Base-by-base conservation (phyloP, 768 basidiomycete species). In the Panus rudis region DNA sequence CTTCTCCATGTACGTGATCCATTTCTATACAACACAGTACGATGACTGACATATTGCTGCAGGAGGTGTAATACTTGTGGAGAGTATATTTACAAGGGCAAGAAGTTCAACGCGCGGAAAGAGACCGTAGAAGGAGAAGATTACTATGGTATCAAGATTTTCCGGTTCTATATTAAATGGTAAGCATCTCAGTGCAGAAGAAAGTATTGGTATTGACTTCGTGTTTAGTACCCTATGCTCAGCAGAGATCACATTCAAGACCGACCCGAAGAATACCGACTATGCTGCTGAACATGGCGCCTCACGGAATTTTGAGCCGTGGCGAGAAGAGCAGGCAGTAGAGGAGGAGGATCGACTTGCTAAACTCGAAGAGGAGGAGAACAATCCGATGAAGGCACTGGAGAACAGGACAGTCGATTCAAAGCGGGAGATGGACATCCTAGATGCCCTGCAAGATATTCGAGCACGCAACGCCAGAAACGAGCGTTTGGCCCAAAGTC, bases 211-310 rank as follows among this genome's bases (percentile, higher is more conserved):
- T n/a, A 21, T 49, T 59, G 33, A 70, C 37, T 17, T 8, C 19
- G 11, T 11, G 23, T 6, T 38, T 52, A 94, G 94, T 57, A 93
- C 92, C 12, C 67, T 92, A 28, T 99, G 96, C 60, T 96, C 92
- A 3, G 87, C 94, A 7, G 96, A 99, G 61, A 98, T 99, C 52
- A 98, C 96, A 0, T 99, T 99, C 81, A 98, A 98, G 64, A 99
- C 96, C 0, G 94, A 99, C 60, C 94, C 94, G 16, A 94, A 94
- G 74, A 92, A 96, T 59, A 93, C 92, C 1, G 92, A 94, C 60
- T 94, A 94, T 53, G 31, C 72, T 16, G 91, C 90, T 32, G 94
- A 99, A 65, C 94, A 97, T 57, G 96, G 96, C 23, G 96, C 96
- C 22, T 92, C 88, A 4, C 80, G 96, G 4, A 99, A 98, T 61